phyloP scores from a whole-genome alignment of 257 asterid genomes.

The Osmanthus fragrans region DNA sequence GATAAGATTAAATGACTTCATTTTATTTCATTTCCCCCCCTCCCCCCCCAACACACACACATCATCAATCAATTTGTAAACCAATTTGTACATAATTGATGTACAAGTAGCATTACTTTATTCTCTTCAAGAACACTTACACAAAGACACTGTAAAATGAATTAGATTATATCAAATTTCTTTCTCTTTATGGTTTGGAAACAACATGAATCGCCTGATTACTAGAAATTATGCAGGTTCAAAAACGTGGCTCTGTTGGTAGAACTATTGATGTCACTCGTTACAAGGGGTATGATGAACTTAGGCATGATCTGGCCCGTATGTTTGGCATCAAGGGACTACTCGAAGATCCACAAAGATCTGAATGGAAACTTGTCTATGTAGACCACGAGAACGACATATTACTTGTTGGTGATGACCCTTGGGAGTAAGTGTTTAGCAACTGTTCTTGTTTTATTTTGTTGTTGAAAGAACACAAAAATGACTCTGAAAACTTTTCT shows the following conservation, averaged over 20 bases:
- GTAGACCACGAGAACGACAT: conserved; percentile 85
- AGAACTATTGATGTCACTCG: conserved; percentile 87
- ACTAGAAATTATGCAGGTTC: conserved; percentile 55
- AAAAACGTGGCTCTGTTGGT: conserved; percentile 98
- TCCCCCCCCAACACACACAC: too few relatives aligned
- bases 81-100: too few relatives aligned
- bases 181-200: not conserved
- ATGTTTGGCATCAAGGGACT: conserved; percentile 93
- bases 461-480: not conserved
- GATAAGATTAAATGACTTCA: too few relatives aligned
- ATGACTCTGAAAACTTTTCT: not conserved
- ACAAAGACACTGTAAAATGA: too few relatives aligned
- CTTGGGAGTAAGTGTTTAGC: conserved; percentile 74
- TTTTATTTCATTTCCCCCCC: too few relatives aligned
- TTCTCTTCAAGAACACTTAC: too few relatives aligned
- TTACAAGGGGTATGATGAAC: conserved; percentile 85
- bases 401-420: conserved; percentile 85
- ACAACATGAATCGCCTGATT: not conserved
- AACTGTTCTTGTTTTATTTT: not conserved
- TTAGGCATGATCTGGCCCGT: conserved; percentile 86
- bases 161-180: too few relatives aligned
- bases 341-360: conserved; percentile 81
- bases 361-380: conserved; percentile 91
- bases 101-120: too few relatives aligned
- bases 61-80: too few relatives aligned